A percentile compares a stretch with the other conserved stretches of the same genome.
These are phyloP conservation scores for Actinomucor elegans DNA, from an alignment of 371 early-diverging fungal genomes.

Conservation along the genomic window DNA sequence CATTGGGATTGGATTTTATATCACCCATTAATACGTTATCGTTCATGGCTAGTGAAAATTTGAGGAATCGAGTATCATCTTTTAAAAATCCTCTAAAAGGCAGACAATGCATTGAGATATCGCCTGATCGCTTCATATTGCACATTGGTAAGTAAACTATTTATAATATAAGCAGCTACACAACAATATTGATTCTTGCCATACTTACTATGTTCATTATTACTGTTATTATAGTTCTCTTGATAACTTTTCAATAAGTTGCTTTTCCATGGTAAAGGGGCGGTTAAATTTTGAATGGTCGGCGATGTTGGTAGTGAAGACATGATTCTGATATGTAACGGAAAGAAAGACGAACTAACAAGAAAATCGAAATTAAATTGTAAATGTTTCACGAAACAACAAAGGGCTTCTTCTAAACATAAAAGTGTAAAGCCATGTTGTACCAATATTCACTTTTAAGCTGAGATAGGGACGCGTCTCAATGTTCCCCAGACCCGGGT, in stretches of 20 bases:
- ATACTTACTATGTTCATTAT: constrained; percentile 7
- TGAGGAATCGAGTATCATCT: constrained; percentile 54
- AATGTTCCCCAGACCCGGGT: too few relatives aligned
- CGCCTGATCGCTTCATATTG: constrained; percentile 47
- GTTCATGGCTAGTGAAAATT: constrained; percentile 58
- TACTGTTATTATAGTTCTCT: constrained; percentile 3
- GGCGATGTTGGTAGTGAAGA: constrained; percentile 8
- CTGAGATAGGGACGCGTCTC: too few relatives aligned
- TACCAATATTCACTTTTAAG: too few relatives aligned
- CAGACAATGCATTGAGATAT: constrained; percentile 50
- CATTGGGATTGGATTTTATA: constrained; percentile 59
- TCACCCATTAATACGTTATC: constrained; percentile 62
- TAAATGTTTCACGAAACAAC: too few relatives aligned
- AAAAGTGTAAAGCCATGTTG: too few relatives aligned
- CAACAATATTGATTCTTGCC: neutral
- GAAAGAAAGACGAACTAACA: neutral
- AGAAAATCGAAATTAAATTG: too few relatives aligned
- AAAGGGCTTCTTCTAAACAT: neutral
- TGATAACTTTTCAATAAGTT: constrained; percentile 13
- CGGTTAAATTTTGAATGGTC: neutral
- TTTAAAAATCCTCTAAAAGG: constrained; percentile 55
- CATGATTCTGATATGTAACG: neutral
- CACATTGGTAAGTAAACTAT: constrained; percentile 49
- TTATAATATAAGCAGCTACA: neutral
- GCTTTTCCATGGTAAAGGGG: constrained; percentile 15